Evolutionary conservation across 495 filamentous ascomycete genomes (phyloP).

Genomic region (Choiromyces venosus): DNA sequence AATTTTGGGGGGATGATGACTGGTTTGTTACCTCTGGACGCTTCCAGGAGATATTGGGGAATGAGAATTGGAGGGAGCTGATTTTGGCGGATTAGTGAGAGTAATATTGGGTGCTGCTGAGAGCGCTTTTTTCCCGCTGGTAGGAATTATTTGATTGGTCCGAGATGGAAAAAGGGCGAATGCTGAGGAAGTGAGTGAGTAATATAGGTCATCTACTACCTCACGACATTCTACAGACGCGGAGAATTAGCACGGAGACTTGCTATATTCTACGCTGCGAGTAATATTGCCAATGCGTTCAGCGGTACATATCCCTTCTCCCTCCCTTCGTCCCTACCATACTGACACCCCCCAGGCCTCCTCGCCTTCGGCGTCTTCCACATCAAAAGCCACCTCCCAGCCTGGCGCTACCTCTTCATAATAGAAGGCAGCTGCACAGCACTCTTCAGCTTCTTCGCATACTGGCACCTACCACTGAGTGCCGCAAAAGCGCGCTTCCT

Average conservation of each 20-base stretch:
- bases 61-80: constrained; percentile 42
- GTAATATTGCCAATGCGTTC: constrained; percentile 68
- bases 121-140: constrained; percentile 67
- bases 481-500: constrained; percentile 62
- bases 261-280: constrained; percentile 72
- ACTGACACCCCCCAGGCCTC: constrained; percentile 47
- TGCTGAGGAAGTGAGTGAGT: neutral
- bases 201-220: constrained; percentile 48
- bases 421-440: constrained; percentile 65
- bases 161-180: neutral
- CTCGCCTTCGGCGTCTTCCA: constrained; percentile 73
- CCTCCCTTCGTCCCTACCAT: neutral
- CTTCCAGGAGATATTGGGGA: neutral
- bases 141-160: neutral
- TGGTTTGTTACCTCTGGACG: constrained; percentile 9
- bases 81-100: constrained; percentile 46
- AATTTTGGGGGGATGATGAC: constrained; percentile 65
- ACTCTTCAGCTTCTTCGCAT: constrained; percentile 61
- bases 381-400: constrained; percentile 51
- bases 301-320: constrained; percentile 37
- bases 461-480: constrained; percentile 62
- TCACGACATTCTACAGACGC: constrained; percentile 62
- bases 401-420: constrained; percentile 73
- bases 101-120: constrained; percentile 69
- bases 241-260: constrained; percentile 70